Evolutionary conservation across 768 basidiomycete species (phyloP), one percentile per base, ranked within the genome.

Genomic region (Agrocybe pediades): DNA sequence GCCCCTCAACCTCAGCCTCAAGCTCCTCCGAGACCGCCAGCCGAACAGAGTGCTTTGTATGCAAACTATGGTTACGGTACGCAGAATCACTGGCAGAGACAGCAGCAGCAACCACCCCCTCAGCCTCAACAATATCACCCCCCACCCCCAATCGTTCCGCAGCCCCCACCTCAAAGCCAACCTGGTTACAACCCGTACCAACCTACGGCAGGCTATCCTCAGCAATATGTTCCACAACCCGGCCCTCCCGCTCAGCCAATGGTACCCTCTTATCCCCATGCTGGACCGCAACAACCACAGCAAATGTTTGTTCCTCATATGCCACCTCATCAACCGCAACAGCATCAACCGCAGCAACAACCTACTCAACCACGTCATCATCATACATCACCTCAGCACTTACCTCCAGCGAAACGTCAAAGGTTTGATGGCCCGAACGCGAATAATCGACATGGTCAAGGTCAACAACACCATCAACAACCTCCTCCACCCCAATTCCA

Each of bases 11-110:
- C 33, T 6, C 33, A 36, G 11, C 33, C 33, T 3, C 33, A 36
- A n/a, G n/a, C n/a, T n/a, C 33, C 84, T 29, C 79, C 85, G 41
- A 76, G 86, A 45, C 87, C 88, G 26, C 76, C 89, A 26, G 76
- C 88, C 13, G 89, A 92, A 60, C 91, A 93, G 65, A 89, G 86
- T 65, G 86, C 89, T 21, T 71, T 95, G 19, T 95, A 95, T 65
- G 91, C 92, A 1, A 94, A 94, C 66, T 95, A 95, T 65, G 93
- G 93, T 26, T 95, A 96, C 67, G 90, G 91, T 2, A 80, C 83
- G 44, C 86, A 88, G 62, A 65, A 74, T 55, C 73, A 79, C 62
- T 84, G 85, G 81, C 86, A 85, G 56, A 79, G 82, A 51, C 85
- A 87, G 61, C 87, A 87, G 41, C 85, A 83, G 40, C 71, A 72